phyloP scores from a whole-genome alignment of 2,329 filamentous ascomycete species.

The Ceratocystiopsis sp. region DNA sequence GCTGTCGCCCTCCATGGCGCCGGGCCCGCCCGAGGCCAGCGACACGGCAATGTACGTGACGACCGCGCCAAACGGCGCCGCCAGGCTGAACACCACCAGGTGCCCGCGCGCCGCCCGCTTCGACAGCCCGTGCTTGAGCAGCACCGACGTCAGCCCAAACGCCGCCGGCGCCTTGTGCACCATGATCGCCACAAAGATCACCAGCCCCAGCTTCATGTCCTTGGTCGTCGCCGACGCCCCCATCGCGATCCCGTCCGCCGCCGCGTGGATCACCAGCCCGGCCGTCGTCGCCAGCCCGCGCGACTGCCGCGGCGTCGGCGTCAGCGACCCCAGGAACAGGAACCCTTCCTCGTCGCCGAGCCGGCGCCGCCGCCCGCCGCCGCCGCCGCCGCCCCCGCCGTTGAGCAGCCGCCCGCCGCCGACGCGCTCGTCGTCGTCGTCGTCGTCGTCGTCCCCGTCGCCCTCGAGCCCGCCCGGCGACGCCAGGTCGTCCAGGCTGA shows the following conservation, averaged over 20 bases:
- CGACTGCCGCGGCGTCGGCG: conserved; percentile 38
- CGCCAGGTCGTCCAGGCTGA: conserved; percentile 68
- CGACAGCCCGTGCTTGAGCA: conserved; percentile 79
- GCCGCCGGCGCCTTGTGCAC: conserved; percentile 92
- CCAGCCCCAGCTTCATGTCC: conserved; percentile 62
- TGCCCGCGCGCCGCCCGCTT: conserved; percentile 75
- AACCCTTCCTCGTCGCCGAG: conserved; percentile 30
- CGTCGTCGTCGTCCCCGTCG: conserved; percentile 1
- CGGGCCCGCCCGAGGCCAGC: conserved; percentile 48
- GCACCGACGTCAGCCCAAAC: conserved; percentile 79
- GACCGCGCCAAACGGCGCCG: conserved; percentile 73
- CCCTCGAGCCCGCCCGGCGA: conserved; percentile 17
- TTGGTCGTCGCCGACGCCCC: conserved; percentile 69
- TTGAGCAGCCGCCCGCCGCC: conserved; percentile 10
- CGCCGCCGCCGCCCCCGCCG: too few relatives aligned
- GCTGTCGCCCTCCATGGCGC: conserved; percentile 35
- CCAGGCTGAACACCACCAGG: conserved; percentile 77
- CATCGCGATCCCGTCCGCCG: conserved; percentile 88
- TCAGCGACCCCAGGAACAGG: conserved; percentile 41
- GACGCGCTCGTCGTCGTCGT: background rate
- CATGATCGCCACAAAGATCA: conserved; percentile 94
- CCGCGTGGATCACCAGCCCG: conserved; percentile 89
- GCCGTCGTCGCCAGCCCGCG: conserved; percentile 68
- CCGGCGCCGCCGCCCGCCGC: background rate
- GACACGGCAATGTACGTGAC: conserved; percentile 68